These are phyloP conservation scores for Calocybe gangraenosa DNA, from an alignment of 768 basidiomycete species.

Conservation along the genomic window DNA sequence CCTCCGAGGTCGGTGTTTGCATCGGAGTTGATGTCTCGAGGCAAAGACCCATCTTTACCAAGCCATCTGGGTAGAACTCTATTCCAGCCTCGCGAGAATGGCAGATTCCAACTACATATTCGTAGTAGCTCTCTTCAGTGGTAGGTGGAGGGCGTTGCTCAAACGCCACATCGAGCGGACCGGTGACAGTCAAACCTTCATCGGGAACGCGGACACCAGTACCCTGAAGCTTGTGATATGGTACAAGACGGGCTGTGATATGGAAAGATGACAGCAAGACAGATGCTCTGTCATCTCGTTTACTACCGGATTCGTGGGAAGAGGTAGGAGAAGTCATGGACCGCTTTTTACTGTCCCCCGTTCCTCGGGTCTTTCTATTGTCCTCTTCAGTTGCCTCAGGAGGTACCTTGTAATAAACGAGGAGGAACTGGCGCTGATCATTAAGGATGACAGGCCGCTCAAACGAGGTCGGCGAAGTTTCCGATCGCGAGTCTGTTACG, in stretches of 20 bases:
- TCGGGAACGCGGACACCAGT: slow-evolving; percentile 73
- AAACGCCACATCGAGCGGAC: slow-evolving; percentile 51
- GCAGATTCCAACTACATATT: slow-evolving; percentile 59
- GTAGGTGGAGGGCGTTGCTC: slow-evolving; percentile 38
- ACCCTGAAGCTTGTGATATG: slow-evolving; percentile 66
- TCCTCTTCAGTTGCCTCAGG: slow-evolving; percentile 14
- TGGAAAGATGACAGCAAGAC: slow-evolving; percentile 64
- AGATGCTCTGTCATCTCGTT: slow-evolving; percentile 35
- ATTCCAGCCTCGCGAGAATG: slow-evolving; percentile 61
- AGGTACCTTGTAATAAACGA: slow-evolving; percentile 69
- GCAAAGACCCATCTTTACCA: slow-evolving; percentile 72
- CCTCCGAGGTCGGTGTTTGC: slow-evolving; percentile 32
- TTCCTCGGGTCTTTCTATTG: slow-evolving; percentile 27
- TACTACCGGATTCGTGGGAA: slow-evolving; percentile 27
- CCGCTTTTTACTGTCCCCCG: slow-evolving; percentile 38
- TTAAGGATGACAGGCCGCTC: slow-evolving; percentile 36
- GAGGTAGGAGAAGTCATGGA: slow-evolving; percentile 35
- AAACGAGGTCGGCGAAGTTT: slow-evolving; percentile 22
- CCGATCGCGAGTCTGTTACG: slow-evolving; percentile 52
- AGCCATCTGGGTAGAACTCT: slow-evolving; percentile 76
- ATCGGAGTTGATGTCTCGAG: slow-evolving; percentile 22
- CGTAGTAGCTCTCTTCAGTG: slow-evolving; percentile 30
- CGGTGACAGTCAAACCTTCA: slow-evolving; percentile 64
- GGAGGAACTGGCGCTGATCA: slow-evolving; percentile 61
- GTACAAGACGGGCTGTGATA: slow-evolving; percentile 69